Percentiles rank a stretch among this genome's conserved stretches.
These are phyloP conservation scores for Quercus bicolor DNA, from an alignment of 306 rosid species.

Conservation along the genomic window DNA sequence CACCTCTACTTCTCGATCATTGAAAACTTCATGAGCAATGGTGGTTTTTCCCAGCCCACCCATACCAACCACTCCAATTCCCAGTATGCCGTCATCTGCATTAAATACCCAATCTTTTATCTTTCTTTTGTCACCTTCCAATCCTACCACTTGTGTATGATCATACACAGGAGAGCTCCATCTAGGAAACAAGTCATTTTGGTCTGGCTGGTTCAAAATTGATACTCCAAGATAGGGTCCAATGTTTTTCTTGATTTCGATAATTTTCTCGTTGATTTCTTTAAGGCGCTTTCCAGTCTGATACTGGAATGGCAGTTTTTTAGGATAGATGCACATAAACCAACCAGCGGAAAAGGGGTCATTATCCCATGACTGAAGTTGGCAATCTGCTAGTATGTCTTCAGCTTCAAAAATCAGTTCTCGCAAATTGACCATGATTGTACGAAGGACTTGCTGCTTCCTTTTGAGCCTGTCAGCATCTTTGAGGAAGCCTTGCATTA, in stretches of 20 bases:
- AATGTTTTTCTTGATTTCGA: constrained; percentile 6
- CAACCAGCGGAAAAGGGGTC: constrained; percentile 19
- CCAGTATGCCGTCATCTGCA: constrained; percentile 20
- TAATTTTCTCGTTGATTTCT: constrained; percentile 21
- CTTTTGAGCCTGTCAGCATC: constrained; percentile 29
- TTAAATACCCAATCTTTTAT: constrained; percentile 28
- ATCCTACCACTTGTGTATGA: constrained; percentile 36
- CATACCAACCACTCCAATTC: constrained; percentile 38
- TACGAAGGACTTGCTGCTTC: constrained; percentile 7
- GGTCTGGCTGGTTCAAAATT: background rate
- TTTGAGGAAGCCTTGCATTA: constrained; percentile 35
- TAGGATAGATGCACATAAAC: constrained; percentile 16
- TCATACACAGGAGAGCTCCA: constrained; percentile 39
- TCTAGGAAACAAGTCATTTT: constrained; percentile 22
- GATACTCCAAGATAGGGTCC: constrained; percentile 23
- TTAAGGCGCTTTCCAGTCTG: constrained; percentile 19
- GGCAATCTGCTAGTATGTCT: constrained; percentile 36
- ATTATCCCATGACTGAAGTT: constrained; percentile 15
- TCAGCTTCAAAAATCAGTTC: constrained; percentile 31
- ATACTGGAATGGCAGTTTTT: constrained; percentile 18
- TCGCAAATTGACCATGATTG: constrained; percentile 6
- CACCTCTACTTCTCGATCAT: constrained; percentile 22
- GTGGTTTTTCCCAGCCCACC: constrained; percentile 35
- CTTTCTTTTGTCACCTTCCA: constrained; percentile 29
- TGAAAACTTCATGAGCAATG: constrained; percentile 28